Base-by-base conservation (phyloP, 2,329 filamentous ascomycete genomes). In the Trichothecium roseum region DNA sequence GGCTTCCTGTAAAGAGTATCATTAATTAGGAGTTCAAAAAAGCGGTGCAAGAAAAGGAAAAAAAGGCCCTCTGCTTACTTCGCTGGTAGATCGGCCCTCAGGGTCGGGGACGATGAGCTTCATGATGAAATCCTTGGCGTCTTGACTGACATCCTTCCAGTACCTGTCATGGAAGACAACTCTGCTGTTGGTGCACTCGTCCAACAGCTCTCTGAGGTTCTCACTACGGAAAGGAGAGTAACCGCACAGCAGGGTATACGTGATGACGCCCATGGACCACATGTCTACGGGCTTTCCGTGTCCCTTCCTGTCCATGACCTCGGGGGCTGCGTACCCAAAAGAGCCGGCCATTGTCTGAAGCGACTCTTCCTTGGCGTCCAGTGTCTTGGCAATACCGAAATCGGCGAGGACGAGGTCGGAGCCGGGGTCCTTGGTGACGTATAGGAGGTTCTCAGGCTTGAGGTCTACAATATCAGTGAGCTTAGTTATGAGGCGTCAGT, bases 211-310 rank as follows among this genome's bases (percentile, higher is more conserved):
- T 45, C 82, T 74, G 33, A 98, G 69, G 51, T 84, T 94, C 66
- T 98, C 91, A 42, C 87, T 91, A 47, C 91, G 81, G 74, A 98
- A 98, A 15, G 91, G 91, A 30, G 89, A 95, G 67, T 98, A 98
- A 47, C 91, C 91, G 56, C 93, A 98, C 35, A 98, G 82, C 18
- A 98, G 72, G 13, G 91, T 98, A 63, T 98, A 98, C 29, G 91
- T 96, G 52, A 98, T 98, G 52, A 98, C 91, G 42, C 91, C 91
- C 62, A 98, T 74, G 3, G 91, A 96, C 91, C 91, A 98, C 85
- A 98, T 94, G 56, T 98, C 91, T 24, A 96, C 91, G 4, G 91
- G 86, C 62, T 96, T 98, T 56, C 91, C 91, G 57, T 98, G 93
- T 15, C 91, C 91, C 54, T 85, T 80, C 69, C 95, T 95, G 45